A percentile compares a stretch with the other conserved stretches of the same genome.
Evolutionary conservation across 2,329 filamentous ascomycete genomes (phyloP).

Genomic region (Cercospora zeina): DNA sequence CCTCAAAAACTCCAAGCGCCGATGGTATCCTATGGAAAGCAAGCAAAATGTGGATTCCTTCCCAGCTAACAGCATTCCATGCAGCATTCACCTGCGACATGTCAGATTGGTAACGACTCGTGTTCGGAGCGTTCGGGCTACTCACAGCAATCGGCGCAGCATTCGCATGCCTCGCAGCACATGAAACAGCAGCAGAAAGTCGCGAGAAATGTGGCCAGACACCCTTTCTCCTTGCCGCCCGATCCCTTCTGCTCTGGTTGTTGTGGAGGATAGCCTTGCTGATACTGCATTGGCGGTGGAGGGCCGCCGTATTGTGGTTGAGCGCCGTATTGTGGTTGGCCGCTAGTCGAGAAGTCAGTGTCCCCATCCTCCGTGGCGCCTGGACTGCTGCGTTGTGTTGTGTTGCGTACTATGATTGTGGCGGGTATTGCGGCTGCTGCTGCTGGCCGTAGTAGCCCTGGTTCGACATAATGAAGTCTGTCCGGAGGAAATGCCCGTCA

Average conservation of each 20-base stretch:
- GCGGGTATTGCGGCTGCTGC: constrained; percentile 35
- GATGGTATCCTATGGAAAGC: constrained; percentile 6
- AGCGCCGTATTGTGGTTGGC: constrained; percentile 36
- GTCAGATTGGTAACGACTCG: background rate
- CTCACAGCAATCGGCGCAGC: constrained; percentile 62
- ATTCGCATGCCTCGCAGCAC: constrained; percentile 64
- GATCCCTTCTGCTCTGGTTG: constrained; percentile 42
- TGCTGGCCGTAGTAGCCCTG: constrained; percentile 46
- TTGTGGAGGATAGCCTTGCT: constrained; percentile 44
- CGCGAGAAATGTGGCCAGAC: constrained; percentile 56
- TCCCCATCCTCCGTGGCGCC: background rate
- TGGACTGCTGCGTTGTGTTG: background rate
- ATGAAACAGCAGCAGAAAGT: constrained; percentile 64
- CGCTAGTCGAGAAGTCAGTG: constrained; percentile 14
- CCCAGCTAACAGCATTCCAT: constrained; percentile 24
- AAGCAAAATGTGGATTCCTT: background rate
- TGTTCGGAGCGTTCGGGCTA: constrained; percentile 42
- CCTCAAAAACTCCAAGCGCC: background rate
- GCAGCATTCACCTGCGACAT: constrained; percentile 5
- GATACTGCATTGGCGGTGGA: constrained; percentile 43
- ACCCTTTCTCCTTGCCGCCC: constrained; percentile 53
- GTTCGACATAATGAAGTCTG: constrained; percentile 43
- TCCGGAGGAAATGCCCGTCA: background rate
- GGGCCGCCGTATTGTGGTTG: constrained; percentile 41
- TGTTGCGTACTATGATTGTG: constrained; percentile 13